A percentile compares a stretch with the other conserved stretches of the same genome.
Evolutionary conservation across 257 asterid species (phyloP).

Genomic region (Nicotiana tomentosiformis): DNA sequence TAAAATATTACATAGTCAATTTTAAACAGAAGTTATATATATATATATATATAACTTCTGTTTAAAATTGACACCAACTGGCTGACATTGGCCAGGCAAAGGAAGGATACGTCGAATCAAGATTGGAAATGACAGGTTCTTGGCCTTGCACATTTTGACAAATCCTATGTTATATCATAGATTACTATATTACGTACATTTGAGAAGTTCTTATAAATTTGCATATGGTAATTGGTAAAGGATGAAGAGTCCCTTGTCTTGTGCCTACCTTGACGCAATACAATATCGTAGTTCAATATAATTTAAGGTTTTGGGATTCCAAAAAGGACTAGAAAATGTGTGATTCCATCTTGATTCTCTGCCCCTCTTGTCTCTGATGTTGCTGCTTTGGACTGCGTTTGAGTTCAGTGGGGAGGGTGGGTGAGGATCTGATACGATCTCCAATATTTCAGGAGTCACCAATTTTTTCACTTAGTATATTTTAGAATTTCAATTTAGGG

Average conservation of each 20-base stretch:
- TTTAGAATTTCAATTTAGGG: no score
- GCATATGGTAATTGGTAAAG: not conserved
- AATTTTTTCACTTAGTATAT: no score
- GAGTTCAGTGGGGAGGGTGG: no score
- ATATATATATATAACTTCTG: not conserved
- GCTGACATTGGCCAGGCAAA: not conserved
- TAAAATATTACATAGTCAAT: no score
- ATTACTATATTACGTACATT: not conserved
- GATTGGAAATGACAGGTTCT: not conserved
- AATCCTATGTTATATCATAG: not conserved
- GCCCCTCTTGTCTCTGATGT: not conserved
- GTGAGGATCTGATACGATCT: not conserved
- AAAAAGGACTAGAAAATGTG: not conserved
- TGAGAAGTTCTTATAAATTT: not conserved
- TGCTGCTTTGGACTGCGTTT: not conserved
- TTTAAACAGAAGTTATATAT: no score
- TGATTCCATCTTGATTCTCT: not conserved
- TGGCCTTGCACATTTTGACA: slow-evolving; percentile 1
- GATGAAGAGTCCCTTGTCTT: not conserved
- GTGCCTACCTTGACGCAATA: not conserved
- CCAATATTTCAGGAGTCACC: not conserved
- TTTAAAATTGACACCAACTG: not conserved
- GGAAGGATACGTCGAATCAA: not conserved
- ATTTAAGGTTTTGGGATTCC: not conserved
- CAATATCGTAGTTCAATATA: no score